Evolutionary conservation across 2,329 filamentous ascomycete genomes (phyloP).

Genomic region (Epichloe festucae): DNA sequence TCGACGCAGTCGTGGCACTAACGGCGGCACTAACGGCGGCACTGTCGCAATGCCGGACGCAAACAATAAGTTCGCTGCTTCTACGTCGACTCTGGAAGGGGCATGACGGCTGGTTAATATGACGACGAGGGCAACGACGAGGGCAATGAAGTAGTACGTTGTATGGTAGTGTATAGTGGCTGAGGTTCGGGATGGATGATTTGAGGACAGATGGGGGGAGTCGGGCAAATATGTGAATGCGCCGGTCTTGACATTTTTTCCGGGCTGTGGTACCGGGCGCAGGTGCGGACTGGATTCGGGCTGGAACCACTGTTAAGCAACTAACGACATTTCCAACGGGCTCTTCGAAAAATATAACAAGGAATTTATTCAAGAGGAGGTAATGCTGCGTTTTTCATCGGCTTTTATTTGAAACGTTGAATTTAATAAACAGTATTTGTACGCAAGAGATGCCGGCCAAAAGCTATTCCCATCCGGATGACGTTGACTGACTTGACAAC

Average conservation of each 20-base stretch:
- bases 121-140: background rate
- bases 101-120: background rate
- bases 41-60: background rate
- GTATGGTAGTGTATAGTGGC: background rate
- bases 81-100: background rate
- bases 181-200: slow-evolving; percentile 2
- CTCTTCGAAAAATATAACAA: too few species aligned
- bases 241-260: background rate
- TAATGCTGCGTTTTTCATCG: too few species aligned
- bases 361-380: too few species aligned
- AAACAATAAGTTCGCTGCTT: background rate
- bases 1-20: background rate
- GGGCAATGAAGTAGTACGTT: background rate
- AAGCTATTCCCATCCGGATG: too few species aligned
- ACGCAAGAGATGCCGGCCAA: too few species aligned
- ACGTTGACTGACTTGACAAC: too few species aligned
- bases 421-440: too few species aligned
- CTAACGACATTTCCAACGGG: background rate
- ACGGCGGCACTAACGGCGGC: too few species aligned
- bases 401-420: too few species aligned
- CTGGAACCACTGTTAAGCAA: background rate
- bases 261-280: background rate
- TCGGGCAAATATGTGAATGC: slow-evolving; percentile 5
- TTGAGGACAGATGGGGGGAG: slow-evolving; percentile 6
- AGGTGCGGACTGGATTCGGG: background rate